These are phyloP conservation scores for Penicillium sclerotiorum DNA, from an alignment of 2,329 filamentous ascomycete genomes.

Conservation along the genomic window DNA sequence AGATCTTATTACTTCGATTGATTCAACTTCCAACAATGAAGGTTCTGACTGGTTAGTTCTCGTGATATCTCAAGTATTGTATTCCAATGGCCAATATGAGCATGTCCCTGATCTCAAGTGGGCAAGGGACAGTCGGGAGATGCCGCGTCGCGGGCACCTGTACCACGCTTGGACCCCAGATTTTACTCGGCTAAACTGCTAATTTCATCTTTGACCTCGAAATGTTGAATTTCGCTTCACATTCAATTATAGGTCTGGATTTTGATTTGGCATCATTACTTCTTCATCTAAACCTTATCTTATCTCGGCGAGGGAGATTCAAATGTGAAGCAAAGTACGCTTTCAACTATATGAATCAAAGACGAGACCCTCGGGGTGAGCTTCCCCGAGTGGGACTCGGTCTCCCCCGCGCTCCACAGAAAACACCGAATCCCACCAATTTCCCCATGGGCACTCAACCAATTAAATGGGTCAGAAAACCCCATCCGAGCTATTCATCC, in stretches of 20 bases:
- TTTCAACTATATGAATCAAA: not conserved
- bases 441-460: constrained; percentile 2
- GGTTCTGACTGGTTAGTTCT: no score
- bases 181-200: not conserved
- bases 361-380: constrained; percentile 1
- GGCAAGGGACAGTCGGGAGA: not conserved
- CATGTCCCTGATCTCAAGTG: no score
- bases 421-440: constrained; percentile 1
- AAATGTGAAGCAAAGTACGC: no score
- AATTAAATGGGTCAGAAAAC: not conserved
- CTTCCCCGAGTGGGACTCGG: constrained; percentile 4
- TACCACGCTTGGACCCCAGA: not conserved
- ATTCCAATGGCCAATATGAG: no score
- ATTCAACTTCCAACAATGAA: no score
- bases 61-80: no score
- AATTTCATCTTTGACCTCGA: not conserved
- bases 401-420: constrained; percentile 9
- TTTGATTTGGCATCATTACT: not conserved
- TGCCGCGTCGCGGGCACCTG: not conserved
- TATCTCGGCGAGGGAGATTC: no score
- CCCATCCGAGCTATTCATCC: not conserved
- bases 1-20: no score
- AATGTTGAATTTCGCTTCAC: not conserved
- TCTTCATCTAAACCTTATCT: not conserved
- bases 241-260: not conserved